phyloP scores from a whole-genome alignment of 2,329 filamentous ascomycete species.

The Botrytis pseudocinerea region DNA sequence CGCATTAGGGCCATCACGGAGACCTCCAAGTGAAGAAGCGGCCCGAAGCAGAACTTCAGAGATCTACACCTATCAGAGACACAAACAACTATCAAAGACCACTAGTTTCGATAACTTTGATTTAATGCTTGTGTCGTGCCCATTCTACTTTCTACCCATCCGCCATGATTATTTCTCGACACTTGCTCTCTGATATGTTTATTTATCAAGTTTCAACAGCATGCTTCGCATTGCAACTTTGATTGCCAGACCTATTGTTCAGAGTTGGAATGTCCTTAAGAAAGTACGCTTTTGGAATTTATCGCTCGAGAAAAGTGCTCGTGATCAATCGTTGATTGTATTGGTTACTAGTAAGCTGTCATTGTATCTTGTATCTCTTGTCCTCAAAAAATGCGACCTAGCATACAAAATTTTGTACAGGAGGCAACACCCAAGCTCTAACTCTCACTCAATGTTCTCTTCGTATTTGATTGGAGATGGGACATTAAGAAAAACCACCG shows the following conservation, averaged over 20 bases:
- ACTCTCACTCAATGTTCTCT: not conserved
- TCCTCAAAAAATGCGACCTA: not conserved
- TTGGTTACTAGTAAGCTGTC: not conserved
- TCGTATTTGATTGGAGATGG: not conserved
- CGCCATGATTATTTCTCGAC: not conserved
- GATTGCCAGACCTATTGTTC: not conserved
- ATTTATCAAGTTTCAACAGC: not conserved
- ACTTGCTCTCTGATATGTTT: not conserved
- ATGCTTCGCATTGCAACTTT: not conserved
- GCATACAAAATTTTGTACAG: not conserved
- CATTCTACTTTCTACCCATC: not conserved
- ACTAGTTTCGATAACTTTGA: constrained; percentile 10
- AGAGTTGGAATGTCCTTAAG: not conserved
- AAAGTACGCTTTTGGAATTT: not conserved
- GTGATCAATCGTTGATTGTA: not conserved
- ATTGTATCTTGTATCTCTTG: not conserved
- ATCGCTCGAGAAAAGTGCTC: not conserved
- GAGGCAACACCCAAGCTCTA: not conserved
- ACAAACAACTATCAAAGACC: not conserved
- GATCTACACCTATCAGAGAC: not conserved
- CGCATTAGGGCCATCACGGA: not conserved
- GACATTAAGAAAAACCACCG: not conserved
- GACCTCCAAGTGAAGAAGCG: not conserved
- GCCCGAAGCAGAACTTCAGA: not conserved
- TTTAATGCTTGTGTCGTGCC: not conserved